Evolutionary conservation across 768 basidiomycete species (phyloP), one percentile per base, ranked within the genome.

Genomic region (Suillus placidus): DNA sequence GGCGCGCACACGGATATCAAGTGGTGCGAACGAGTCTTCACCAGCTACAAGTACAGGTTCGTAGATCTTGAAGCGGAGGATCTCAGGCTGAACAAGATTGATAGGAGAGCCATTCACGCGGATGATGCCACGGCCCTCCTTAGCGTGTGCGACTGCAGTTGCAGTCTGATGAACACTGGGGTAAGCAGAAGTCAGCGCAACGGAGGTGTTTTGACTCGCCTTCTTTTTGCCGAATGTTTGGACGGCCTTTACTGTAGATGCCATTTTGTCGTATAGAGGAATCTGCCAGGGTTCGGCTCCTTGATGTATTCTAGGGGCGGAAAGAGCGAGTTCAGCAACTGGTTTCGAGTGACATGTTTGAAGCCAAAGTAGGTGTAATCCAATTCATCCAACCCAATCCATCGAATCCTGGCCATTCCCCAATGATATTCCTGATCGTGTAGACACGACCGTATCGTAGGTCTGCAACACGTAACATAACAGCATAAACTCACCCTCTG

Each of bases 211-310:
- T 2, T 26, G 13, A 70, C 87, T 69, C 78, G 87, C 94, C 92
- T 98, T 98, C 91, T 99, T 99, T 94, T 99, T 99, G 82, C 97
- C 97, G 83, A 99, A 99, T 69, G 94, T 97, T 80, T 98, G 97
- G 72, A 99, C 97, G 84, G 96, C 94, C 84, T 94, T 93, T 70
- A 81, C 80, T 72, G 83, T 76, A 76, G 90, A 85, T 91, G 93
- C 93, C 80, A 82, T 87, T 75, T 71, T 65, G 67, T 61, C 67
- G 55, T 68, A 61, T 66, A 70, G 71, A 64, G 68, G 72, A 74
- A 70, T 71, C 71, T 64, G 66, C 56, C 61, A 18, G 64, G 30
- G 62, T 64, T 60, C 56, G 64, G 68, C 63, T 63, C 65, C 45
- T 62, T 38, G 56, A 61, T 55, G 52, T 16, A 14, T 57, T 72